These are phyloP conservation scores for Sugiyamaella novakii DNA, from an alignment of 1,139 yeast species.

Conservation along the genomic window DNA sequence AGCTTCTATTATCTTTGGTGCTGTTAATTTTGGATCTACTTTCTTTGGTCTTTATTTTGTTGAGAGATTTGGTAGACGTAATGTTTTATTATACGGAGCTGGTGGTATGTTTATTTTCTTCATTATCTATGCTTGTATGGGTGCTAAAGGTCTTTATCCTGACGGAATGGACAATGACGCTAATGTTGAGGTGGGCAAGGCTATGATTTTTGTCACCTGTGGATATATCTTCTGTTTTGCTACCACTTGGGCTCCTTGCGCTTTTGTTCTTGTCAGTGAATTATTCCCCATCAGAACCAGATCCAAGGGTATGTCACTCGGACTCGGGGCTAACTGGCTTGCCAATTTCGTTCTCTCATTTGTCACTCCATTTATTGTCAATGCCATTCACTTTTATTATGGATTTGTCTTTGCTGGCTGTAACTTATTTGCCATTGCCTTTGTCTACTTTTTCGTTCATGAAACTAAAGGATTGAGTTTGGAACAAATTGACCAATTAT, in stretches of 20 bases:
- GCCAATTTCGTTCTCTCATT: constrained; percentile 66
- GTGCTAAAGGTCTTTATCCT: constrained; percentile 63
- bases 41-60: constrained; percentile 67
- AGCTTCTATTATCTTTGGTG: constrained; percentile 75
- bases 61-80: constrained; percentile 73
- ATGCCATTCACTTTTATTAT: constrained; percentile 57
- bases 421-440: constrained; percentile 55
- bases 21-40: constrained; percentile 77
- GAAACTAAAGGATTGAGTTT: constrained; percentile 75
- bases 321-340: constrained; percentile 77
- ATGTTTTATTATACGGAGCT: constrained; percentile 64
- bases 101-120: constrained; percentile 66
- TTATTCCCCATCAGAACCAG: constrained; percentile 77
- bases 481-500: constrained; percentile 72
- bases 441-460: constrained; percentile 61
- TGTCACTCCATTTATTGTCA: constrained; percentile 51
- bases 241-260: constrained; percentile 86
- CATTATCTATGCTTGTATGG: constrained; percentile 67
- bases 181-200: constrained; percentile 49
- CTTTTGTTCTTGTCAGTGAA: constrained; percentile 78
- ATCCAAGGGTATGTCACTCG: constrained; percentile 70
- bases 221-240: constrained; percentile 82
- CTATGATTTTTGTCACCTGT: constrained; percentile 74
- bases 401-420: constrained; percentile 77
- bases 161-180: constrained; percentile 37